Evolutionary conservation across 1,284 basidiomycete species (phyloP).

Genomic region (Malassezia sympodialis): DNA sequence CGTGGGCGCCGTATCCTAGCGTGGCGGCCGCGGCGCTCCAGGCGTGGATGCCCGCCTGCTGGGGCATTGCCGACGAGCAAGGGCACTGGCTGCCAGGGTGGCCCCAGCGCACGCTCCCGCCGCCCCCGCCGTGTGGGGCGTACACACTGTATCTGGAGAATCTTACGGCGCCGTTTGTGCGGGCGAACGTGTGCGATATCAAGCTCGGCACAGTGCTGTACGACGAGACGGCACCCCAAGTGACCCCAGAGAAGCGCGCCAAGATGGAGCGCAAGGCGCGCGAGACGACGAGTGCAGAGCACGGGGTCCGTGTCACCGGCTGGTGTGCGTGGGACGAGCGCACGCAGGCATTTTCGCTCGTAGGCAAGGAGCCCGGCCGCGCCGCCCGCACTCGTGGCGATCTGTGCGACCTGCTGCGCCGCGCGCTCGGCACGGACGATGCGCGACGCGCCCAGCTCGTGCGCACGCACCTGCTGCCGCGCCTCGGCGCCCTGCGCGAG

Average conservation of each 20-base stretch:
- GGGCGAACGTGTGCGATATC: slow-evolving; percentile 14
- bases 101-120: not conserved
- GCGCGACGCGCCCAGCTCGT: not conserved
- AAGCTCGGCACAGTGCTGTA: slow-evolving; percentile 16
- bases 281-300: slow-evolving; percentile 11
- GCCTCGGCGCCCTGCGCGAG: not conserved
- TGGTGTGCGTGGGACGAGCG: slow-evolving; percentile 5
- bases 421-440: not conserved
- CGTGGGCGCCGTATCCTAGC: not conserved
- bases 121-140: not conserved
- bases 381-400: slow-evolving; percentile 7
- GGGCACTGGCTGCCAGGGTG: not conserved
- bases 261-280: slow-evolving; percentile 16
- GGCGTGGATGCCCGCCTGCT: slow-evolving; percentile 8
- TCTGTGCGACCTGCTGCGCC: not conserved
- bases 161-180: not conserved
- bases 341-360: not conserved
- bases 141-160: slow-evolving; percentile 10
- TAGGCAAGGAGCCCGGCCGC: slow-evolving; percentile 13
- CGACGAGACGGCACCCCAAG: slow-evolving; percentile 1
- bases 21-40: not conserved
- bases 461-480: not conserved
- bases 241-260: slow-evolving; percentile 1
- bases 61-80: slow-evolving; percentile 4
- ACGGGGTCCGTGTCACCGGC: slow-evolving; percentile 12